Percentiles rank a stretch among this genome's conserved stretches.
These are phyloP conservation scores for Coniferiporia weirii DNA, from an alignment of 1,284 basidiomycete species.

Conservation along the genomic window DNA sequence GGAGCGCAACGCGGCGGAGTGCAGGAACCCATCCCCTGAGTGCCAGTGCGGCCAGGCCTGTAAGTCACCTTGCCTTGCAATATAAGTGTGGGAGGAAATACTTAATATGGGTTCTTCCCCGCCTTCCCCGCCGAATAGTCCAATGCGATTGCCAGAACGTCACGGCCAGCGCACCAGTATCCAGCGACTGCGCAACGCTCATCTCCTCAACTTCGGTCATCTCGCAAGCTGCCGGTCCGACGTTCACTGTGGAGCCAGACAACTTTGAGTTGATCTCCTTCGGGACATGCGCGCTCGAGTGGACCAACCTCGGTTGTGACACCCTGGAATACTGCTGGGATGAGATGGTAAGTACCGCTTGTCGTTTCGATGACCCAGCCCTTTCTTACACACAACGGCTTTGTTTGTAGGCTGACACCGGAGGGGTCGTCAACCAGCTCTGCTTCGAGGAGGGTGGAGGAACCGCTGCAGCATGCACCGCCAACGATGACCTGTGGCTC, in stretches of 20 bases:
- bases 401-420: slow-evolving; percentile 3
- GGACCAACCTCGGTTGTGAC: slow-evolving; percentile 23
- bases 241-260: slow-evolving; percentile 24
- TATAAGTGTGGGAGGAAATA: neutral
- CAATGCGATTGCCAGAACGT: slow-evolving; percentile 19
- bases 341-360: slow-evolving; percentile 11
- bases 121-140: slow-evolving; percentile 20
- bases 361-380: no score
- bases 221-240: slow-evolving; percentile 25
- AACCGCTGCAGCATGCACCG: slow-evolving; percentile 11
- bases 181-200: slow-evolving; percentile 23
- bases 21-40: slow-evolving; percentile 11
- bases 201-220: slow-evolving; percentile 15
- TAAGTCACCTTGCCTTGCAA: slow-evolving; percentile 16
- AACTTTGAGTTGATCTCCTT: slow-evolving; percentile 25
- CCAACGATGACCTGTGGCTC: slow-evolving; percentile 10
- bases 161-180: slow-evolving; percentile 22
- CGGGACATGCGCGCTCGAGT: slow-evolving; percentile 28
- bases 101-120: slow-evolving; percentile 18
- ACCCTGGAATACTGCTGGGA: slow-evolving; percentile 27
- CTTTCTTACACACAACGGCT: neutral
- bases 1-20: slow-evolving; percentile 9
- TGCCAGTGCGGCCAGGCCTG: slow-evolving; percentile 22
- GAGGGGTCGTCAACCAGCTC: slow-evolving; percentile 12
- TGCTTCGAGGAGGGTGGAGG: slow-evolving; percentile 14